Evolutionary conservation across 2,329 filamentous ascomycete genomes (phyloP).

Genomic region (Fusarium sambucinum): DNA sequence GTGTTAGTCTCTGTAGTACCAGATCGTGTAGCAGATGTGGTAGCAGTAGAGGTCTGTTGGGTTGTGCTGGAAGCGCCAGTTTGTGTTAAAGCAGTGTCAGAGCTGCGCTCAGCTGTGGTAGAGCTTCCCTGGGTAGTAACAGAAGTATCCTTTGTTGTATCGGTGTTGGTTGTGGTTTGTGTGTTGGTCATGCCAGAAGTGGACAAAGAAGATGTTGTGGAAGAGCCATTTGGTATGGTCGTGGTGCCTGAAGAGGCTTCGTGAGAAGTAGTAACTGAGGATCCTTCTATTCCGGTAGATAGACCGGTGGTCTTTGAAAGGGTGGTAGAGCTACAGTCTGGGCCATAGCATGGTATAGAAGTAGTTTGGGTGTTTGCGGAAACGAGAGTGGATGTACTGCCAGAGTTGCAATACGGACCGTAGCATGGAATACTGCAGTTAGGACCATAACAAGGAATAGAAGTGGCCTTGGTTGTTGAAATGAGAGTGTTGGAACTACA

Average conservation of each 20-base stretch:
- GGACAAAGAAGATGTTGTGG: not conserved
- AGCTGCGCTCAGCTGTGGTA: not conserved
- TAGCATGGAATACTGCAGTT: not conserved
- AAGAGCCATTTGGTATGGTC: not conserved
- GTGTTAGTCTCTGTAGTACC: conserved; percentile 3
- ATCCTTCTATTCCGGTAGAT: not conserved
- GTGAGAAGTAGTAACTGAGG: conserved; percentile 7
- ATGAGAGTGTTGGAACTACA: not conserved
- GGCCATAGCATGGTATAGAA: not conserved
- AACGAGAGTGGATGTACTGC: not conserved
- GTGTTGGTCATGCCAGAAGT: not conserved
- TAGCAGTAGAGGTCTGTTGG: not conserved
- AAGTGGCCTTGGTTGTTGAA: not conserved
- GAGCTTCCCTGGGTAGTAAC: conserved; percentile 2
- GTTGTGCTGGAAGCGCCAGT: not conserved
- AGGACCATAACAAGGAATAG: not conserved
- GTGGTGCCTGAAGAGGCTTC: conserved; percentile 4
- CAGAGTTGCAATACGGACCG: not conserved
- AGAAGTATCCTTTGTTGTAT: conserved; percentile 4
- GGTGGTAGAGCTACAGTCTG: conserved; percentile 2
- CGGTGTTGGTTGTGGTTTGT: not conserved
- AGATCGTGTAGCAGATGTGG: not conserved
- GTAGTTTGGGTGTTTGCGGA: not conserved
- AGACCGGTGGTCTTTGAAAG: not conserved
- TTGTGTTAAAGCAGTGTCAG: not conserved